Conservation (phyloP, 257 asterid genomes). For the Mitragyna speciosa region DNA sequence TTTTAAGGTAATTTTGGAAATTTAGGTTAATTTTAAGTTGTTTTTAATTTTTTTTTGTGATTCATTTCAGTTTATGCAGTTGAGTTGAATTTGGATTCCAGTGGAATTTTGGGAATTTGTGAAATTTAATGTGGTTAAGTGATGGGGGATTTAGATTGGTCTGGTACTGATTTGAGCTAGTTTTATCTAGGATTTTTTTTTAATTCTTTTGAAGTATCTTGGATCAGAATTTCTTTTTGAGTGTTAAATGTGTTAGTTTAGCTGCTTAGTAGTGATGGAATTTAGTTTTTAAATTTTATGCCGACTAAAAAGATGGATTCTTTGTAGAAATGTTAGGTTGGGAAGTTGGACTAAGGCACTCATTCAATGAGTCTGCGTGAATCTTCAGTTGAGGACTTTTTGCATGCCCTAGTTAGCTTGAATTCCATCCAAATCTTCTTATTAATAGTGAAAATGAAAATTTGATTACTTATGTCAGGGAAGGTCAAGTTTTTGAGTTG, state of each 20-base stretch:
- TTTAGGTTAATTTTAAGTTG: neutral
- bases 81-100: constrained; percentile 10
- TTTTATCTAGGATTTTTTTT: neutral
- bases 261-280: constrained; percentile 1
- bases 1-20: constrained; percentile 13
- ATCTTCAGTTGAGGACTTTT: neutral
- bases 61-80: constrained; percentile 1
- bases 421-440: neutral
- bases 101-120: constrained; percentile 1
- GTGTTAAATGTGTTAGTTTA: neutral
- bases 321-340: neutral
- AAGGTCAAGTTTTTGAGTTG: neutral
- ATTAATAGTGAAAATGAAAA: neutral
- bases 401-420: constrained; percentile 1
- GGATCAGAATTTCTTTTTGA: neutral
- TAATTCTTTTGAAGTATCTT: neutral
- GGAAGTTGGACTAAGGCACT: neutral
- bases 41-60: neutral
- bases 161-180: neutral
- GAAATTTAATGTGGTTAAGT: neutral
- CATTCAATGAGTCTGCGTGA: neutral
- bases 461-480: neutral
- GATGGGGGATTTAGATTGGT: neutral
- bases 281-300: neutral
- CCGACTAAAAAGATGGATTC: neutral